Evolutionary conservation across 345 rosid species (phyloP), one percentile per base, ranked within the genome.

Genomic region (Adansonia digitata): DNA sequence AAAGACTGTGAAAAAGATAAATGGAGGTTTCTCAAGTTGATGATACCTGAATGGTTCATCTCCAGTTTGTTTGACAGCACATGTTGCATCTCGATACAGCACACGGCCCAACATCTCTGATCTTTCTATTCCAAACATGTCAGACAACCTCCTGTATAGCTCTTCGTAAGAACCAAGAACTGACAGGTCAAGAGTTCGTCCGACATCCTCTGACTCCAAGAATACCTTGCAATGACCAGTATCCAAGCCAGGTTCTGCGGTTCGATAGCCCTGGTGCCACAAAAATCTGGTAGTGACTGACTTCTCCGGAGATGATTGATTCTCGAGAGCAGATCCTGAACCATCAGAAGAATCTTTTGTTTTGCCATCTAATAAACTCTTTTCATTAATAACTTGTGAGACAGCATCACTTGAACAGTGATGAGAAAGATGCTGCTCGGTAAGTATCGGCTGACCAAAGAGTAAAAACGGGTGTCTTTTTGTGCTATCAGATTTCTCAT

Each of bases 201-300:
- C 97, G 37, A 91, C 88, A 77, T 91, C 97, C 71, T 91, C 97
- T 0, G 97, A 88, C 76, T 92, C 97, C 90, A 92, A 82, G 84
- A 92, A 94, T 18, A 92, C 97, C 82, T 92, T 94, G 84, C 98
- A 91, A 75, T 87, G 97, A 82, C 93, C 97, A 0, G 90, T 86
- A 62, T 86, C 91, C 12, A 81, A 79, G 65, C 73, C 77, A 24
- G 71, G 73, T 71, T 85, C 89, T 70, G 80, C 37, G 22, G 62
- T 49, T 31, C 65, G 82, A 24, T 76, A 75, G 67, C 82, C 78
- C 35, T 63, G 86, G 71, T 74, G 81, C 94, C 90, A 91, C 69
- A 83, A 79, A 52, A 85, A 89, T 4, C 80, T 74, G 12, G 81
- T 69, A 77, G 75, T 39, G 0, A 81, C 62, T 1, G 77, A 39